Percentiles rank a stretch among this genome's conserved stretches.
phyloP scores from a whole-genome alignment of 495 filamentous ascomycete genomes.

The Venustampulla echinocandica region DNA sequence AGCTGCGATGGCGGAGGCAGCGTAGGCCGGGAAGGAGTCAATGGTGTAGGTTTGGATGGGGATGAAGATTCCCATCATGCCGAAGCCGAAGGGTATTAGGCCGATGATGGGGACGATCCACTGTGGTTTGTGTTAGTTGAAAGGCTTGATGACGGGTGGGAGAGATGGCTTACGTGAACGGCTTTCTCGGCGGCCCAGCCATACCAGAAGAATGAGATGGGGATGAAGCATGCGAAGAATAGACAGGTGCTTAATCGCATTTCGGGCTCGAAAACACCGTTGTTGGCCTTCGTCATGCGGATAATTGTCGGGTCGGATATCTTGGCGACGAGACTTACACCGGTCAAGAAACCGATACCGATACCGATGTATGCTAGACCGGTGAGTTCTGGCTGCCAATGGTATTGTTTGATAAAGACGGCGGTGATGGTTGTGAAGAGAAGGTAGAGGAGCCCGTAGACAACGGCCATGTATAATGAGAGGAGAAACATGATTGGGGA shows the following conservation, averaged over 20 bases:
- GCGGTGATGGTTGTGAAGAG: slow-evolving; percentile 65
- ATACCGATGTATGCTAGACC: slow-evolving; percentile 42
- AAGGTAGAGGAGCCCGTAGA: slow-evolving; percentile 73
- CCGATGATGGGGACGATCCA: slow-evolving; percentile 54
- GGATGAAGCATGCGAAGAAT: slow-evolving; percentile 32
- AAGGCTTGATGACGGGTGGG: background rate
- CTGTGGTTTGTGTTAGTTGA: background rate
- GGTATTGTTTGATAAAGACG: slow-evolving; percentile 50
- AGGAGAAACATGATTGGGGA: slow-evolving; percentile 57
- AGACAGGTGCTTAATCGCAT: slow-evolving; percentile 38
- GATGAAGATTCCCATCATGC: slow-evolving; percentile 43
- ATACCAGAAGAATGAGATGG: slow-evolving; percentile 42
- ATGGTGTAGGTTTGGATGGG: slow-evolving; percentile 51
- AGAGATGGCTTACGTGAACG: slow-evolving; percentile 17
- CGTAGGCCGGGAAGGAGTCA: slow-evolving; percentile 49
- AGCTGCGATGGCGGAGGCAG: slow-evolving; percentile 50
- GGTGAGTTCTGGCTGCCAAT: slow-evolving; percentile 31
- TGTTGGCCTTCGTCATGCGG: slow-evolving; percentile 34
- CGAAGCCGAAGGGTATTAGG: slow-evolving; percentile 40
- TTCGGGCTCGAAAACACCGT: slow-evolving; percentile 49
- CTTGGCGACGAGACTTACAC: slow-evolving; percentile 23
- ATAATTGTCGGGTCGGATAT: slow-evolving; percentile 35
- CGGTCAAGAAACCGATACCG: slow-evolving; percentile 34
- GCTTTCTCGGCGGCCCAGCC: slow-evolving; percentile 34
- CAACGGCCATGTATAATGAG: slow-evolving; percentile 64